Evolutionary conservation across 1,284 basidiomycete genomes (phyloP), one percentile per base, ranked within the genome.

Genomic region (Veloboletus limbatus): DNA sequence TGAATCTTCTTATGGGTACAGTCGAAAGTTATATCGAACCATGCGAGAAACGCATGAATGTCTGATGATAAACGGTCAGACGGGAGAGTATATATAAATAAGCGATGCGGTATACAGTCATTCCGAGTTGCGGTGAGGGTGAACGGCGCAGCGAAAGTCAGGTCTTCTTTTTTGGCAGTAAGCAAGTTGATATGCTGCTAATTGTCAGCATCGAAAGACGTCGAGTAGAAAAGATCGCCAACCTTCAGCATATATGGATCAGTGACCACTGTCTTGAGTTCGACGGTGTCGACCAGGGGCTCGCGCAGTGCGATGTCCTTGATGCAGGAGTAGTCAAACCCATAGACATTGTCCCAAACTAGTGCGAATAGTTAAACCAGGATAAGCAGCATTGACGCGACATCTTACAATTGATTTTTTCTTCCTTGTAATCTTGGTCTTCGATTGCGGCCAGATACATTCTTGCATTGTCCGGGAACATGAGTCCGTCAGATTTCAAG

Each of bases 281-380:
- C 94, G 50, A 99, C 97, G 18, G 94, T 97, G 73, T 99, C 97
- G 27, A 99, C 97, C 18, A 99, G 75, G 33, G 97, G 97, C 68
- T 99, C 97, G 37, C 88, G 82, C 45, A 99, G 75, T 4, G 97
- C 97, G 63, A 99, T 97, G 66, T 97, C 94, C 72, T 99, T 98
- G 79, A 99, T 99, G 71, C 96, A 98, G 37, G 93, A 97, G 72
- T 94, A 99, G 73, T 99, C 94, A 69, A 99, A 99, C 34, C 97
- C 97, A 69, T 99, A 99, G 24, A 99, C 97, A 61, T 98, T 96
- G 67, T 98, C 95, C 97, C 97, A 99, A 78, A 97, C 93, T 96
- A 59, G 25, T 8, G 43, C 24, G 11, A 21, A 38, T 28, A n/a
- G 28, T 56, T 32, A 36, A 34, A 38, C 33, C 24, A 34, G 17